Percentiles rank a stretch among this genome's conserved stretches.
Evolutionary conservation across 768 basidiomycete species (phyloP).

Genomic region (Nidula microcarpa): DNA sequence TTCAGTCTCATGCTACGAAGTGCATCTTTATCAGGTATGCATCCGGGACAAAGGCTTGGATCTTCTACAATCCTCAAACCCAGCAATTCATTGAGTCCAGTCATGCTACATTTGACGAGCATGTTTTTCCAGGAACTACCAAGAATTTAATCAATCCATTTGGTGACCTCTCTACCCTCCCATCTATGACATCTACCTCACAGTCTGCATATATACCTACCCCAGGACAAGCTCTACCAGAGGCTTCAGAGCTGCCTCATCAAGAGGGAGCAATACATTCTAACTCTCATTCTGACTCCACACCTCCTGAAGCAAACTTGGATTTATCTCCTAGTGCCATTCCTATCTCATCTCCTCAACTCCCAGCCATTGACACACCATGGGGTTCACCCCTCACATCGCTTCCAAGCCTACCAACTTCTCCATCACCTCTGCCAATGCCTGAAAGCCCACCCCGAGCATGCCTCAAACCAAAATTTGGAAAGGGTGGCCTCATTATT

Average conservation of each 20-base stretch:
- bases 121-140: conserved; percentile 16
- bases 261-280: neutral
- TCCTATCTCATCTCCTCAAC: neutral
- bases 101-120: conserved; percentile 24
- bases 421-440: neutral
- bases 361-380: neutral
- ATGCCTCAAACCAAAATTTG: neutral
- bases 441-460: neutral
- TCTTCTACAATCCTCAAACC: conserved; percentile 17
- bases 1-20: conserved; percentile 14
- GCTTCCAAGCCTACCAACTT: neutral
- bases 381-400: neutral
- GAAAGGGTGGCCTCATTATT: neutral
- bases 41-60: conserved; percentile 15
- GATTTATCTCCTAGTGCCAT: neutral
- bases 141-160: neutral
- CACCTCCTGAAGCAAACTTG: neutral
- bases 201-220: neutral
- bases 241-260: neutral
- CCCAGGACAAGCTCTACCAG: neutral
- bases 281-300: neutral
- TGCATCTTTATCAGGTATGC: conserved; percentile 27
- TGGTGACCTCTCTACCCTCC: neutral
- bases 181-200: neutral
- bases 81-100: conserved; percentile 13